Base-by-base conservation (phyloP, 306 rosid species). In the Cicer judaicum region DNA sequence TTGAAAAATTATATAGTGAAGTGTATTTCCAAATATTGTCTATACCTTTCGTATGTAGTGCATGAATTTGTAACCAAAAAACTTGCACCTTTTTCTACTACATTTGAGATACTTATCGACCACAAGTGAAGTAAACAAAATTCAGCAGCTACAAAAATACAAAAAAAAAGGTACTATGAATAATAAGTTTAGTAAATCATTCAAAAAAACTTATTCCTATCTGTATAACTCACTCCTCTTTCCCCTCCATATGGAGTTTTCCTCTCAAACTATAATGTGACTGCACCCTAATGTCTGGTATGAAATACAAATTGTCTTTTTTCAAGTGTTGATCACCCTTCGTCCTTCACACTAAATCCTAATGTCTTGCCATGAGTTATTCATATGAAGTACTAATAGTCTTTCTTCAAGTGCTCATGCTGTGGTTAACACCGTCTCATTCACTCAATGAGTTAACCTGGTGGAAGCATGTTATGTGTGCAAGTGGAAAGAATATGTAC, bases 331-430 rank as follows among this genome's bases (percentile, higher is more conserved):
- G n/a, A 14, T 56, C 60, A 42, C 21, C 34, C 76, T 53, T 24
- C 19, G 55, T n/a, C 55, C 7, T 49, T 49, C 55, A 49, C 55
- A 24, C 18, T 2, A 13, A 48, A 13, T 7, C 7, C 18, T 9
- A 43, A 72, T 73, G 59, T 5, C 43, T 44, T 36, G 8, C 36
- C 64, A 10, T 59, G 64, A 29, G 29, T 29, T 29, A 55, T 19
- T 55, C 62, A 55, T 55, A 12, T 40, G 2, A 67, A 67, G 72
- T 47, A 69, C 54, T 10, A 40, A 10, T 44, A 24, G 59, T 48
- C 24, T 39, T 70, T 39, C 63, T 52, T 39, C 50, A 53, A 10
- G 41, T 36, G 34, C 16, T 48, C 55, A 4, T 62, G 10, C 14
- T 60, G 14, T 48, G 34, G 29, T 18, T 4, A 52, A 54, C 18